Conservation (phyloP, 805 yeast genomes). For the Debaryomyces hansenii region DNA sequence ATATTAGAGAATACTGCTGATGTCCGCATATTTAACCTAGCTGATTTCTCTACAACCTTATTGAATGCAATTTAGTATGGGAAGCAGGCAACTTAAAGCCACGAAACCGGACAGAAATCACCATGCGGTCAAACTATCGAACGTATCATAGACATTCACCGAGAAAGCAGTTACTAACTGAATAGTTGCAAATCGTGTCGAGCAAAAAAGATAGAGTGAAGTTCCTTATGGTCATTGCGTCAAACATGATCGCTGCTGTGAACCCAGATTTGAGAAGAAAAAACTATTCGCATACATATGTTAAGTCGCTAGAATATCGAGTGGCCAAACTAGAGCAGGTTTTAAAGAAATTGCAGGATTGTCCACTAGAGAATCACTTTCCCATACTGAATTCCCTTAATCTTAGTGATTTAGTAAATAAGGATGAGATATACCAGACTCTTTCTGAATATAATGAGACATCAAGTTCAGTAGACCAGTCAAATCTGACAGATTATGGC, state of each 20-base stretch:
- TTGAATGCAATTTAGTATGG: too few species aligned
- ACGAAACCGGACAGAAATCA: neutral
- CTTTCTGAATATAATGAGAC: neutral
- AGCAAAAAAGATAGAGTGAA: conserved; percentile 46
- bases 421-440: neutral
- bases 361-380: conserved; percentile 17
- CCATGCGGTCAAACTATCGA: neutral
- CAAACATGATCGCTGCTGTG: conserved; percentile 45
- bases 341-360: conserved; percentile 23
- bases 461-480: neutral
- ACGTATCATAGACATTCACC: neutral
- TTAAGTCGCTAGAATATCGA: conserved; percentile 40
- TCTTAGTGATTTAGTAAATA: conserved; percentile 10
- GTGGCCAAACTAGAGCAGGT: conserved; percentile 23
- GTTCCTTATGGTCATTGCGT: conserved; percentile 51
- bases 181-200: conserved; percentile 40
- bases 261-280: conserved; percentile 52
- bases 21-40: too few species aligned
- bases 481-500: neutral
- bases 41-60: too few species aligned
- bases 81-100: neutral
- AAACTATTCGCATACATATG: conserved; percentile 50
- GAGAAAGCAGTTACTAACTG: neutral
- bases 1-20: too few species aligned
- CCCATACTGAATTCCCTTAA: conserved; percentile 19